Conservation (phyloP, 768 basidiomycete genomes). For the Rhizopogon vesiculosus region DNA sequence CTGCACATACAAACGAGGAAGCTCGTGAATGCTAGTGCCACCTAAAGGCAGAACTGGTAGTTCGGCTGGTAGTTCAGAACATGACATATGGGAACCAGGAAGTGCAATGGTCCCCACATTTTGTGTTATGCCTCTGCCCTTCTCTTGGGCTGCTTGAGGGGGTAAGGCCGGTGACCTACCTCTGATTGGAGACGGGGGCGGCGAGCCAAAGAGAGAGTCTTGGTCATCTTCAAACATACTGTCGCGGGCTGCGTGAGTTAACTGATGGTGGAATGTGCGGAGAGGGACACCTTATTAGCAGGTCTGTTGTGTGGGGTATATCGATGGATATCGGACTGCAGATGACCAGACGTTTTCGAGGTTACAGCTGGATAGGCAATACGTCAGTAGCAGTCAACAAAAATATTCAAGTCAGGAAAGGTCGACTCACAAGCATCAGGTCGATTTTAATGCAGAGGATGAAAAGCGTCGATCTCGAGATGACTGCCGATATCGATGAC, state of each 20-base stretch:
- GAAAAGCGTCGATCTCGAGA: background rate
- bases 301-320: no score
- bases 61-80: slow-evolving; percentile 82
- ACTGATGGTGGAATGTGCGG: slow-evolving; percentile 3
- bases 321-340: background rate
- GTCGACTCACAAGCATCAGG: background rate
- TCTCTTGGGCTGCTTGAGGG: slow-evolving; percentile 16
- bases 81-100: slow-evolving; percentile 83
- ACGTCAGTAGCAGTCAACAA: background rate
- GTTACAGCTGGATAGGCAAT: background rate
- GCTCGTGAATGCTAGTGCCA: slow-evolving; percentile 30
- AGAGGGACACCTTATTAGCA: slow-evolving; percentile 13
- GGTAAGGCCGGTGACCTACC: slow-evolving; percentile 77
- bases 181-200: slow-evolving; percentile 66
- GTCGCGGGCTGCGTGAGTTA: slow-evolving; percentile 11
- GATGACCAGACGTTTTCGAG: background rate
- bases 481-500: background rate
- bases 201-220: slow-evolving; percentile 78
- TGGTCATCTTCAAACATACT: slow-evolving; percentile 38
- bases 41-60: slow-evolving; percentile 67
- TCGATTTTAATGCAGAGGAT: background rate
- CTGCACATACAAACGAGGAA: slow-evolving; percentile 24
- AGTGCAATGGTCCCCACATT: slow-evolving; percentile 98
- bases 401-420: no score
- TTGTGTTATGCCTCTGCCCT: slow-evolving; percentile 41